Evolutionary conservation across 345 rosid species (phyloP).

Genomic region (Noccaea caerulescens): DNA sequence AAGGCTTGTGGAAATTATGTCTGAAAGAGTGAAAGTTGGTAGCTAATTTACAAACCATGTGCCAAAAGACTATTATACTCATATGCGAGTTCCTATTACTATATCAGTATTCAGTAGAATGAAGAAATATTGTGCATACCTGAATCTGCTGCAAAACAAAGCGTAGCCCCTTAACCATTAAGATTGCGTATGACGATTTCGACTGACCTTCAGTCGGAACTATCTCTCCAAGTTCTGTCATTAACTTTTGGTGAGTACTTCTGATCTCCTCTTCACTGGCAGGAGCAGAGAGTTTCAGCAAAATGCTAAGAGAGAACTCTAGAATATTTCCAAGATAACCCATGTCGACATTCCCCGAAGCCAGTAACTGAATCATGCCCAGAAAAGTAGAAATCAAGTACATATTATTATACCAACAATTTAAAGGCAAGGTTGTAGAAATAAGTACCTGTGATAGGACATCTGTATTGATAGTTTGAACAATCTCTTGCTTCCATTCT

Average conservation of each 20-base stretch:
- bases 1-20: too few species aligned
- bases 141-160: slow-evolving; percentile 89
- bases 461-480: slow-evolving; percentile 70
- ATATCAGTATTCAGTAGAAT: not conserved
- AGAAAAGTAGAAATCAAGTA: slow-evolving; percentile 18
- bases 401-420: not conserved
- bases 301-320: slow-evolving; percentile 68
- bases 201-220: slow-evolving; percentile 54
- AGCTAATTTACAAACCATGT: not conserved
- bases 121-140: slow-evolving; percentile 45
- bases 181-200: slow-evolving; percentile 51
- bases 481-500: slow-evolving; percentile 78
- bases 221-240: slow-evolving; percentile 68
- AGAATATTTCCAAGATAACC: slow-evolving; percentile 72
- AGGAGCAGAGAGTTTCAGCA: slow-evolving; percentile 81
- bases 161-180: slow-evolving; percentile 81
- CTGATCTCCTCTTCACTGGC: slow-evolving; percentile 72
- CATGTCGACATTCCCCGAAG: slow-evolving; percentile 71
- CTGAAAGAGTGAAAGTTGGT: not conserved
- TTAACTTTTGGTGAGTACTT: slow-evolving; percentile 54
- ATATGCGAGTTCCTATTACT: not conserved
- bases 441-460: slow-evolving; percentile 68
- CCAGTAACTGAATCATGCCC: slow-evolving; percentile 58
- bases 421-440: not conserved
- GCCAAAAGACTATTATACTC: not conserved